A percentile compares a stretch with the other conserved stretches of the same genome.
Conservation (phyloP, 768 basidiomycete genomes). For the Trametes cingulata region DNA sequence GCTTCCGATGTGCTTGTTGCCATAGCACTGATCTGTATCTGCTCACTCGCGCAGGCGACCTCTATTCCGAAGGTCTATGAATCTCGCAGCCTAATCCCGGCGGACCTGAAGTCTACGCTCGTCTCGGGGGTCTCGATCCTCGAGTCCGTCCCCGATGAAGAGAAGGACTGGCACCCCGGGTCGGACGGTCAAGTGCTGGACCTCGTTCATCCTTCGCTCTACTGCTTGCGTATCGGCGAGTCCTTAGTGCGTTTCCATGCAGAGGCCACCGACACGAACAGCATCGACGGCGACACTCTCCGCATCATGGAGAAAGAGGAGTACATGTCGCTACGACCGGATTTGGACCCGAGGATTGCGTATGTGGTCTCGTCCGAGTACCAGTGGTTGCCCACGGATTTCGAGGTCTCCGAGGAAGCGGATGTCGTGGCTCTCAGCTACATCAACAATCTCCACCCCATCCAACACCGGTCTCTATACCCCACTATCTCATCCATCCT, state of each 20-base stretch:
- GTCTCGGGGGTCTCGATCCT: conserved; percentile 23
- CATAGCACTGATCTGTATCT: background rate
- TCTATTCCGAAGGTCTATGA: conserved; percentile 3
- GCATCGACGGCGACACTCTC: background rate
- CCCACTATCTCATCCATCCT: conserved; percentile 21
- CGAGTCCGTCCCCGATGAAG: conserved; percentile 38
- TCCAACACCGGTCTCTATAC: conserved; percentile 19
- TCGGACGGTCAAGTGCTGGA: conserved; percentile 46
- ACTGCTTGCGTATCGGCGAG: conserved; percentile 29
- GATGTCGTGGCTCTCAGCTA: conserved; percentile 25
- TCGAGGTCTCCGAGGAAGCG: conserved; percentile 27
- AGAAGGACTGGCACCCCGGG: conserved; percentile 50
- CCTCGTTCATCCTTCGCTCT: conserved; percentile 48
- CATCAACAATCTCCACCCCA: conserved; percentile 36
- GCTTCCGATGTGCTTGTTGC: background rate
- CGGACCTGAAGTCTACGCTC: background rate
- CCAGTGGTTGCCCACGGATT: conserved; percentile 36
- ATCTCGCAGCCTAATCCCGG: conserved; percentile 8
- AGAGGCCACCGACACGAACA: background rate
- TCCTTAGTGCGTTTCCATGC: background rate
- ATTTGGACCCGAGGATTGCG: background rate
- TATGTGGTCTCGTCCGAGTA: conserved; percentile 21
- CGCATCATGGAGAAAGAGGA: background rate
- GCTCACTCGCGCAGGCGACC: background rate
- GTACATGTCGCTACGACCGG: background rate